A percentile compares a stretch with the other conserved stretches of the same genome.
These are phyloP conservation scores for Lathyrus aphaca DNA, from an alignment of 306 rosid species.

Conservation along the genomic window DNA sequence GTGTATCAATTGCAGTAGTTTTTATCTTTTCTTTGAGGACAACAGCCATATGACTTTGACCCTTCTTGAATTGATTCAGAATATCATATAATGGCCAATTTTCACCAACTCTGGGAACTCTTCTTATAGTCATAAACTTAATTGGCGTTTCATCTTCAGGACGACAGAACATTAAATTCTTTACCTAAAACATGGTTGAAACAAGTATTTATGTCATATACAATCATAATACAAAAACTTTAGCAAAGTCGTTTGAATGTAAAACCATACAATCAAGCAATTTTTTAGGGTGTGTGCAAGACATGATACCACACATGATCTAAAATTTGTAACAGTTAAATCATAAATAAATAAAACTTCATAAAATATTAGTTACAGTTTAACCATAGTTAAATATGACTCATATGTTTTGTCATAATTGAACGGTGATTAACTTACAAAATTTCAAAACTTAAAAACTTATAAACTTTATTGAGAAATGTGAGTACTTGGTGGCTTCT, in stretches of 20 bases:
- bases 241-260: not conserved
- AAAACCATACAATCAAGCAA: not conserved
- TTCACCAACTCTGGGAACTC: constrained; percentile 66
- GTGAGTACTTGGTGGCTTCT: not conserved
- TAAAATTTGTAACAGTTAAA: too few relatives aligned
- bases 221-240: not conserved
- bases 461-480: not conserved
- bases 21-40: constrained; percentile 52
- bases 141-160: constrained; percentile 76
- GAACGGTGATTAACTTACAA: too few relatives aligned
- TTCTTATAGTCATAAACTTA: constrained; percentile 56
- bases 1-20: constrained; percentile 31
- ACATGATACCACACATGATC: too few relatives aligned
- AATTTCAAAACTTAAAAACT: too few relatives aligned
- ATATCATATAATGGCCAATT: constrained; percentile 78
- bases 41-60: constrained; percentile 77
- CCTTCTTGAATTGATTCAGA: constrained; percentile 59
- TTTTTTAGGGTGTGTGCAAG: too few relatives aligned
- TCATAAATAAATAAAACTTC: too few relatives aligned
- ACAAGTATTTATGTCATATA: constrained; percentile 7
- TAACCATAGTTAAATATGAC: too few relatives aligned
- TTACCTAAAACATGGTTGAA: constrained; percentile 50
- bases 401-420: too few relatives aligned
- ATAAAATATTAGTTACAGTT: too few relatives aligned
- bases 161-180: constrained; percentile 60